phyloP scores from a whole-genome alignment of 2,329 filamentous ascomycete species.

The Sarocladium kiliense region DNA sequence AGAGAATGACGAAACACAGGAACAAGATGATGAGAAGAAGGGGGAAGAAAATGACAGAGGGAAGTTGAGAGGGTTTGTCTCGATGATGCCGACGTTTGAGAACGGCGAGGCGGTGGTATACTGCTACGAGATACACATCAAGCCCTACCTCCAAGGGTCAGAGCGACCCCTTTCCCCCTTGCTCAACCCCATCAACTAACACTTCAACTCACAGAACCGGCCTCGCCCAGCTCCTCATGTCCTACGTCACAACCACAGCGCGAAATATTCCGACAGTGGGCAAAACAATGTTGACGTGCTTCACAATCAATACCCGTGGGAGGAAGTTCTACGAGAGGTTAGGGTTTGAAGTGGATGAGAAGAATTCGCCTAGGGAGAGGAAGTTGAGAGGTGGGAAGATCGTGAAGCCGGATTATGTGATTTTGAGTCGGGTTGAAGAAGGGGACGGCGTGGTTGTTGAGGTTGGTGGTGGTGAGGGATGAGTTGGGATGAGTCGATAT shows the following conservation, averaged over 20 bases:
- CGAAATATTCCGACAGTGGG: slow-evolving; percentile 45
- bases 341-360: slow-evolving; percentile 50
- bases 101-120: slow-evolving; percentile 63
- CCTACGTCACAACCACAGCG: slow-evolving; percentile 48
- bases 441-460: too few relatives aligned
- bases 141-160: slow-evolving; percentile 47
- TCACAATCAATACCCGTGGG: slow-evolving; percentile 54
- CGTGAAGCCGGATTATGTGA: slow-evolving; percentile 52
- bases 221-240: slow-evolving; percentile 56
- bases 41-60: background rate
- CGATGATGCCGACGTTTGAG: slow-evolving; percentile 69
- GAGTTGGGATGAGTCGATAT: background rate
- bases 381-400: slow-evolving; percentile 49
- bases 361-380: slow-evolving; percentile 46
- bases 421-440: slow-evolving; percentile 42
- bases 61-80: slow-evolving; percentile 50
- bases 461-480: background rate
- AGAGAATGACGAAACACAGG: slow-evolving; percentile 13
- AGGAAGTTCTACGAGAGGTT: slow-evolving; percentile 55
- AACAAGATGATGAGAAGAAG: slow-evolving; percentile 7
- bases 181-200: slow-evolving; percentile 9
- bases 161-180: background rate
- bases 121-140: slow-evolving; percentile 74
- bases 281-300: slow-evolving; percentile 73
- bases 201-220: slow-evolving; percentile 43